These are phyloP conservation scores for Eucalyptus lansdowneana DNA, from an alignment of 345 rosid species.

Conservation along the genomic window DNA sequence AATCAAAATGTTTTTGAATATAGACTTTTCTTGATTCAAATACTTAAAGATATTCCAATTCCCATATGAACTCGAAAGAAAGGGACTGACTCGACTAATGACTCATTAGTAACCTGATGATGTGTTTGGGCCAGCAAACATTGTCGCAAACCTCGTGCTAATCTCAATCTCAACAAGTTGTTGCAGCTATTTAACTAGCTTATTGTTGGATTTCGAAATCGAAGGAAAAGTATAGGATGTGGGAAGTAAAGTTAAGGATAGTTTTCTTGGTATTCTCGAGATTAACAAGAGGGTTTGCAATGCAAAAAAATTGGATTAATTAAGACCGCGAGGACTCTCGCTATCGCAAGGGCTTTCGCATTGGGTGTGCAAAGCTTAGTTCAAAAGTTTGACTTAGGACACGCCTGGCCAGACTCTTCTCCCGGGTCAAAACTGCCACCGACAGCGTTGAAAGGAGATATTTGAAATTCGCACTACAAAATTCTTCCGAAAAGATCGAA, in stretches of 20 bases:
- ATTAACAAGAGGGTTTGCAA: background rate
- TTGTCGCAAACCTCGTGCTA: accelerated
- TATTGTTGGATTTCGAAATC: background rate
- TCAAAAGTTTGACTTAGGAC: background rate
- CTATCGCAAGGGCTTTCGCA: background rate
- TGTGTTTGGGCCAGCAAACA: background rate
- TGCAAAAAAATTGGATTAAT: background rate
- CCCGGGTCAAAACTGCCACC: background rate
- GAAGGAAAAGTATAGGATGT: background rate
- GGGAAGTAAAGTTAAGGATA: background rate
- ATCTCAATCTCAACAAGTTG: background rate
- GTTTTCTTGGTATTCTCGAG: background rate
- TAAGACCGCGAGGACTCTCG: background rate
- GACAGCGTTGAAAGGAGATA: background rate
- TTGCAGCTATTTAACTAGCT: accelerated
- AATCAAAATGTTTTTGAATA: accelerated
- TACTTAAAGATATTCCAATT: background rate
- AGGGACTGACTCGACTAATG: accelerated
- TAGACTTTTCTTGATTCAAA: background rate
- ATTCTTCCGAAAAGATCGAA: background rate
- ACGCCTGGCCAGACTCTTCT: background rate
- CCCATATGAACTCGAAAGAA: background rate
- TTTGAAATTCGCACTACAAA: background rate
- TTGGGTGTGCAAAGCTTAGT: background rate
- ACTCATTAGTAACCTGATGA: accelerated